A percentile compares a stretch with the other conserved stretches of the same genome.
These are phyloP conservation scores for Byssoonygena ceratinophila DNA, from an alignment of 2,329 filamentous ascomycete species.

Conservation along the genomic window DNA sequence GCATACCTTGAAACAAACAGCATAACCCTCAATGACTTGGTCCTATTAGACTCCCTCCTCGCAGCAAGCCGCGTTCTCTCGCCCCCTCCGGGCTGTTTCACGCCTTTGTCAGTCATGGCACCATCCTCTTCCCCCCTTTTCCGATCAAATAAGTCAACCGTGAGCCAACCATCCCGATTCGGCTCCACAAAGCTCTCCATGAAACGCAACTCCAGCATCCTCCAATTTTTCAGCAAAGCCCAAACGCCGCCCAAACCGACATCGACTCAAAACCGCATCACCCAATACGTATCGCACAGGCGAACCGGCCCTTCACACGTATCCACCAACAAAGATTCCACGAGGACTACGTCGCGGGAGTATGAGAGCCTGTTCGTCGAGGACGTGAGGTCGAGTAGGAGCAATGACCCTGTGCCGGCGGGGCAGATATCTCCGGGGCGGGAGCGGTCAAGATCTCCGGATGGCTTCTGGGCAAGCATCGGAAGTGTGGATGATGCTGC, in stretches of 20 bases:
- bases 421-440: not conserved
- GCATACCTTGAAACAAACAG: no score
- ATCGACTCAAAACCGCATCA: constrained; percentile 45
- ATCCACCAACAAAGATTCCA: not conserved
- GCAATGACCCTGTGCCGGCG: not conserved
- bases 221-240: constrained; percentile 65
- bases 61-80: not conserved
- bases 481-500: not conserved
- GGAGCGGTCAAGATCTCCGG: constrained; percentile 24
- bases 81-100: not conserved
- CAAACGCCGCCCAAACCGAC: constrained; percentile 44
- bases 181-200: not conserved
- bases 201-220: constrained; percentile 51
- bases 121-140: constrained; percentile 8
- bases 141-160: not conserved
- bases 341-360: constrained; percentile 4
- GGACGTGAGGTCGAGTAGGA: constrained; percentile 21
- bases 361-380: constrained; percentile 29
- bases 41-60: not conserved
- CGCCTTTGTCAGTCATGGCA: no score
- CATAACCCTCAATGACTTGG: no score
- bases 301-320: constrained; percentile 19
- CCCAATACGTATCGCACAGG: constrained; percentile 30
- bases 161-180: not conserved
- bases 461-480: constrained; percentile 27